A percentile compares a stretch with the other conserved stretches of the same genome.
Conservation (phyloP, 2,329 filamentous ascomycete species). For the Hymenotorrendiella dingleyae region DNA sequence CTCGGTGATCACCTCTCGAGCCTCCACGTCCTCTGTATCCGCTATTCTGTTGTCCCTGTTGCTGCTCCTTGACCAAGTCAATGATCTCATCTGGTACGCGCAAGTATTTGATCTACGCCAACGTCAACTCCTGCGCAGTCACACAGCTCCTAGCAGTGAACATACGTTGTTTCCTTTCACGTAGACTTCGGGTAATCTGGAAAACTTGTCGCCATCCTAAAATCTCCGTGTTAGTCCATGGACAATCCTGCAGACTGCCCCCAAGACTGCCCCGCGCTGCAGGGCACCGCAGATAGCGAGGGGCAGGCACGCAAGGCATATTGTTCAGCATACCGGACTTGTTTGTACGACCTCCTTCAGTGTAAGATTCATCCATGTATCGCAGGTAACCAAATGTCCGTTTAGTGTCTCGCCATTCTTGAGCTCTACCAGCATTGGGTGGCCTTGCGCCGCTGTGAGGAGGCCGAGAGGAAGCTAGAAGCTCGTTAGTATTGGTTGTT, state of each 20-base stretch:
- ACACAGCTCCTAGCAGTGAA: neutral
- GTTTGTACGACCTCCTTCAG: conserved; percentile 97
- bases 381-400: conserved; percentile 91
- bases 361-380: conserved; percentile 99
- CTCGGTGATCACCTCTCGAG: conserved; percentile 49
- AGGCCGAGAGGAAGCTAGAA: conserved; percentile 67
- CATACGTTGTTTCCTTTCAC: conserved; percentile 92
- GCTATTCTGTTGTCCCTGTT: conserved; percentile 33
- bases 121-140: conserved; percentile 7
- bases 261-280: too few relatives aligned
- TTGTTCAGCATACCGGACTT: conserved; percentile 69
- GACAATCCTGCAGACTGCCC: too few relatives aligned
- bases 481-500: conserved; percentile 19
- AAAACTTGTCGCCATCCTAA: conserved; percentile 88
- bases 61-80: conserved; percentile 88
- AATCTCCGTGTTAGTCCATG: conserved; percentile 16
- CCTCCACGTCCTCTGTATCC: conserved; percentile 60
- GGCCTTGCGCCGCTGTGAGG: conserved; percentile 90
- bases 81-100: conserved; percentile 95
- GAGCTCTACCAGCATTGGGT: conserved; percentile 95
- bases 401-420: conserved; percentile 98
- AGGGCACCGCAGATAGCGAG: too few relatives aligned
- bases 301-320: too few relatives aligned
- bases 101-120: conserved; percentile 80
- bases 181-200: conserved; percentile 87